Evolutionary conservation across 2,329 filamentous ascomycete species (phyloP).

Genomic region (Fusarium temperatum): DNA sequence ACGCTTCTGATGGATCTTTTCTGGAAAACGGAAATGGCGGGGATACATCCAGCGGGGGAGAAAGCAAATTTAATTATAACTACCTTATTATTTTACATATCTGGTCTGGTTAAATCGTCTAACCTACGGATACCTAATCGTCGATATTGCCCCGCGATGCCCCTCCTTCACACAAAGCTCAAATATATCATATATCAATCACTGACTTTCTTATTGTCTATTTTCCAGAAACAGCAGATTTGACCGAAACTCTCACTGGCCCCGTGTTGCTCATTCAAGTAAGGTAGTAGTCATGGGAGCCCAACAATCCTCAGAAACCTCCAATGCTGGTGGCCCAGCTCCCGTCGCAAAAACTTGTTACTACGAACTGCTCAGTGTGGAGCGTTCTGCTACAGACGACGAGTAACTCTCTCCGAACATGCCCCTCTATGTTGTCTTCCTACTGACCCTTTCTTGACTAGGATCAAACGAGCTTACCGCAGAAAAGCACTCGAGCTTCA

Average conservation of each 20-base stretch:
- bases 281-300: conserved; percentile 57
- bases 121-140: too few relatives aligned
- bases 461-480: conserved; percentile 93
- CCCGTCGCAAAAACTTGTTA: conserved; percentile 75
- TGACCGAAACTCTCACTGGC: neutral
- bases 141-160: conserved; percentile 31
- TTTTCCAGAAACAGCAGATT: neutral
- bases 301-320: conserved; percentile 60
- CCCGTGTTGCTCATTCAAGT: neutral
- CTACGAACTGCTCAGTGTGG: conserved; percentile 83
- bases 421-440: neutral
- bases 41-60: conserved; percentile 6
- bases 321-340: conserved; percentile 46
- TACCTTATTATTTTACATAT: neutral
- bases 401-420: conserved; percentile 64
- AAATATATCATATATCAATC: neutral
- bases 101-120: conserved; percentile 1
- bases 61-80: neutral
- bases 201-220: neutral
- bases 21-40: neutral
- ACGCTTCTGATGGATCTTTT: conserved; percentile 7
- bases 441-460: conserved; percentile 46
- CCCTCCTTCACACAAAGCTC: conserved; percentile 22
- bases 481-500: conserved; percentile 92
- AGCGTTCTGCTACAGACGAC: conserved; percentile 78